A percentile compares a stretch with the other conserved stretches of the same genome.
phyloP scores from a whole-genome alignment of 108 stramenopile genomes.

The Aureococcus anophagefferens region DNA sequence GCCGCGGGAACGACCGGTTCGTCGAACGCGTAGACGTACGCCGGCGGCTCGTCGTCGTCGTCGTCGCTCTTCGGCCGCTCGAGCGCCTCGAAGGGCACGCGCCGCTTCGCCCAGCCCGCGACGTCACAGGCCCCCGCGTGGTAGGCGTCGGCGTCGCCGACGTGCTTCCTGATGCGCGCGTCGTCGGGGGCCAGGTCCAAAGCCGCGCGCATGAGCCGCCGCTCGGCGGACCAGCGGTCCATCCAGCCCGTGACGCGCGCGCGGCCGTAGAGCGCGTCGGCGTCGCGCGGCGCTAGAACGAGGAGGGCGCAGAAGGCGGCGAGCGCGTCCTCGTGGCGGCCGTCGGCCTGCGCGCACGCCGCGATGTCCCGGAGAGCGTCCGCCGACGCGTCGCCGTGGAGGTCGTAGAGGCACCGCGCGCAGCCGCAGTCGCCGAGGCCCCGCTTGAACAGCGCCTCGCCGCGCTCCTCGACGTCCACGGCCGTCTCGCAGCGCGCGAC shows the following conservation, averaged over 20 bases:
- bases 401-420: no score
- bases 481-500: no score
- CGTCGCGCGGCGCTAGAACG: not conserved
- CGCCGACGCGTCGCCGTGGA: no score
- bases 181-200: not conserved
- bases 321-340: not conserved
- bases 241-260: constrained; percentile 2
- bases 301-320: not conserved
- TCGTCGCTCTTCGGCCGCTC: not conserved
- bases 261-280: not conserved
- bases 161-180: constrained; percentile 8
- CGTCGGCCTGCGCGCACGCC: not conserved
- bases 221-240: constrained; percentile 7
- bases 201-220: constrained; percentile 11
- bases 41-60: constrained; percentile 5
- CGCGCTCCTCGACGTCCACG: no score
- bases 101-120: not conserved
- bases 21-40: not conserved
- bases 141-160: constrained; percentile 12
- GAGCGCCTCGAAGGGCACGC: not conserved
- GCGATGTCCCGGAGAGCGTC: not conserved
- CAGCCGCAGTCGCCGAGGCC: no score
- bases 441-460: no score
- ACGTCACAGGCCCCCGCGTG: not conserved
- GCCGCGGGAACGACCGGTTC: not conserved